Evolutionary conservation across 768 basidiomycete genomes (phyloP).

Genomic region (Hysterangium stoloniferum): DNA sequence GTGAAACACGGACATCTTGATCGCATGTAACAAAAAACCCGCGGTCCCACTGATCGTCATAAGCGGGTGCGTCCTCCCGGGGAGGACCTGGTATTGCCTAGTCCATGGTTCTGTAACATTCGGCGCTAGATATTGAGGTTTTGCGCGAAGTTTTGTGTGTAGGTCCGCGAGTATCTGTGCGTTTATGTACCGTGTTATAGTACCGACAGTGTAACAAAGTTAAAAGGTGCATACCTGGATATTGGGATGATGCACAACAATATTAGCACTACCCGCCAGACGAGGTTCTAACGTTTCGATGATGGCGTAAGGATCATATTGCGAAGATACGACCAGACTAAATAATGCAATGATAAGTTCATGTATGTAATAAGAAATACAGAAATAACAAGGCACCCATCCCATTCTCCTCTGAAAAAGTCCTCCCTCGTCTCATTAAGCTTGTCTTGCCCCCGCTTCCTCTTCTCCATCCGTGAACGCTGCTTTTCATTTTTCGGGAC

Average conservation of each 20-base stretch:
- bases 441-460: constrained; percentile 59
- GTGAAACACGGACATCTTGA: constrained; percentile 66
- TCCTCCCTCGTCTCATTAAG: constrained; percentile 66
- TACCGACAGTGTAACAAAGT: background rate
- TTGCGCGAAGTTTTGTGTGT: constrained; percentile 59
- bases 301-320: constrained; percentile 81
- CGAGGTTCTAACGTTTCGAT: constrained; percentile 67
- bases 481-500: constrained; percentile 69
- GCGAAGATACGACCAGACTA: constrained; percentile 73
- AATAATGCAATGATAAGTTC: background rate
- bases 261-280: constrained; percentile 75
- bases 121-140: constrained; percentile 66
- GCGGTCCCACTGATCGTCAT: constrained; percentile 89
- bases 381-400: constrained; percentile 48
- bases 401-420: constrained; percentile 81
- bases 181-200: background rate
- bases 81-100: constrained; percentile 90
- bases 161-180: constrained; percentile 66
- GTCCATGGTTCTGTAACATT: constrained; percentile 82
- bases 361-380: background rate
- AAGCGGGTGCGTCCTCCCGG: constrained; percentile 90
- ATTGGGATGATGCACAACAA: constrained; percentile 82
- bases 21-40: constrained; percentile 77
- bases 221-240: constrained; percentile 45
- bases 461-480: constrained; percentile 62